Conservation (phyloP, 2,329 filamentous ascomycete genomes). For the Talaromyces marneffei region DNA sequence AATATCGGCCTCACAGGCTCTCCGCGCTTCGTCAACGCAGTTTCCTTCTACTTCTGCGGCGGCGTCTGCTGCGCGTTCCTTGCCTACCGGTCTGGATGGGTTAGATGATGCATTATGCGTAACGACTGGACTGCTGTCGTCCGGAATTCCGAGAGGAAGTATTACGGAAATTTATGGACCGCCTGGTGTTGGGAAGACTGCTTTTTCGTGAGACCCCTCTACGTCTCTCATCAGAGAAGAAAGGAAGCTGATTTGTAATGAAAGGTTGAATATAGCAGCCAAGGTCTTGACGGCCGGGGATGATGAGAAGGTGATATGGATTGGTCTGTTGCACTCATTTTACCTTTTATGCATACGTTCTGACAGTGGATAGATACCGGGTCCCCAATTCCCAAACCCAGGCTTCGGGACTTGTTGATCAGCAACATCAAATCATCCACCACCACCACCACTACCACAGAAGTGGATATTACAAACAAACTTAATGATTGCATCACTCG, state of each 20-base stretch:
- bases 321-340: conserved; percentile 56
- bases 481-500: conserved; percentile 37
- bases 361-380: conserved; percentile 40
- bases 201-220: conserved; percentile 61
- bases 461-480: conserved; percentile 11
- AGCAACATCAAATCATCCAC: conserved; percentile 13
- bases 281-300: conserved; percentile 57
- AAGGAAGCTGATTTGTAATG: not conserved
- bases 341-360: conserved; percentile 8
- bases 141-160: conserved; percentile 67
- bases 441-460: not conserved
- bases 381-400: conserved; percentile 42
- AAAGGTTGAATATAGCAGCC: conserved; percentile 64
- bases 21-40: conserved; percentile 21
- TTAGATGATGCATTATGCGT: conserved; percentile 39
- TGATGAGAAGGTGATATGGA: conserved; percentile 66
- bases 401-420: conserved; percentile 46
- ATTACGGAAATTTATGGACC: conserved; percentile 85
- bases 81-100: conserved; percentile 42
- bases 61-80: conserved; percentile 11
- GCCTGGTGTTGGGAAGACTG: conserved; percentile 77
- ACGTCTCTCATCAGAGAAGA: not conserved
- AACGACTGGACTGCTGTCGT: not conserved
- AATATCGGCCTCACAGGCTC: conserved; percentile 33
- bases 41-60: conserved; percentile 8